Evolutionary conservation across 2,329 filamentous ascomycete genomes (phyloP), one percentile per base, ranked within the genome.

Genomic region (Cercospora janseana): DNA sequence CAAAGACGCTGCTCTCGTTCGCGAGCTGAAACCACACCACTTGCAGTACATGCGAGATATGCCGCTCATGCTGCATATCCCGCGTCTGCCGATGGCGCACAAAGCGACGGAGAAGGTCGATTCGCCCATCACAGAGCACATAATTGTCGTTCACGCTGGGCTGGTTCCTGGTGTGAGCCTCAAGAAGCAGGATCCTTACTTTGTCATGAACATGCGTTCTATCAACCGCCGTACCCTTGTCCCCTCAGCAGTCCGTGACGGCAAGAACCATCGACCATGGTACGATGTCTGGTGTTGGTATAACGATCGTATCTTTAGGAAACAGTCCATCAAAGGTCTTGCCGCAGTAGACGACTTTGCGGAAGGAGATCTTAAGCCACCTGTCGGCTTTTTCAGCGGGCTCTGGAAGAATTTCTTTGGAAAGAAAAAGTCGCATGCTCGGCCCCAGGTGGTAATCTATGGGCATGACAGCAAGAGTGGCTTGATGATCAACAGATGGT

Each of bases 191-290:
- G 81, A 96, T 67, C 86, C 90, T 0, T 83, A 81, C 68, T 84
- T 86, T 44, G 86, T 87, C 31, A 96, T 96, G 90, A 93, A 89
- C 65, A 94, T 98, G 88, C 83, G 90, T 49, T 87, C 83, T 5
- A 79, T 95, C 46, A 77, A 87, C 59, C 77, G 83, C 13, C 71
- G 76, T 8, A 83, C 80, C 8, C 77, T 81, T 52, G 70, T 80
- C 9, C 83, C 82, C 3, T 80, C 73, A 46, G 72, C 72, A 12
- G 37, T 58, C 7, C 62, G 62, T 31, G 56, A 57, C 4, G 61
- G 55, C 26, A 56, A 61, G 21, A 52, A 59, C 34, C 51, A 52
- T 8, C 58, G 58, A 38, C 65, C 65, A 0, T 67, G 65, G 65
- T 54, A 56, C 26, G 49, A 61, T 13, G 41, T 66, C 46, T 67